Percentiles rank a stretch among this genome's conserved stretches.
phyloP scores from a whole-genome alignment of 345 rosid genomes.

The Citrus sp. region DNA sequence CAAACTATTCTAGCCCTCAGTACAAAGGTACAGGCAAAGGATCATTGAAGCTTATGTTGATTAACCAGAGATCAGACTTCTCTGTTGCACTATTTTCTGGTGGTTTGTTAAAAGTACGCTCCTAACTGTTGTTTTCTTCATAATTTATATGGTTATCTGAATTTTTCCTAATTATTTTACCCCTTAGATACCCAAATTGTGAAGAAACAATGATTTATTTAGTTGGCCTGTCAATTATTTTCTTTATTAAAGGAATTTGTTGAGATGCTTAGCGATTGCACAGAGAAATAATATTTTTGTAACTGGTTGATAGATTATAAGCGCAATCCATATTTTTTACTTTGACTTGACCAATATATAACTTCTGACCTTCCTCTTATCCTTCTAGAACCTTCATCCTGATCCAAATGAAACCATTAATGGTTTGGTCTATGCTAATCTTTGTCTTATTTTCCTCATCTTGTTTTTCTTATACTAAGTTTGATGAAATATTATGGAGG shows the following conservation, averaged over 20 bases:
- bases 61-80: slow-evolving; percentile 77
- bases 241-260: background rate
- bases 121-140: background rate
- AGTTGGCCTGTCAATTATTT: background rate
- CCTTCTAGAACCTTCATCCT: slow-evolving; percentile 8
- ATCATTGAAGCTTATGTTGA: slow-evolving; percentile 57
- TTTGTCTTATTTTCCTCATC: background rate
- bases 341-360: background rate
- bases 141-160: background rate
- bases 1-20: slow-evolving; percentile 51
- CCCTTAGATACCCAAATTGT: background rate
- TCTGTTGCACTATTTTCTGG: slow-evolving; percentile 63
- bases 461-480: background rate
- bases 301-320: background rate
- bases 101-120: slow-evolving; percentile 50
- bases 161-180: background rate
- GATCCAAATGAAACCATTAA: background rate
- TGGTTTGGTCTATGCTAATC: background rate
- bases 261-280: background rate
- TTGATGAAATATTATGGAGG: background rate
- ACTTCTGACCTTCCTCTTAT: background rate
- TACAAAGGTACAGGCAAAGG: slow-evolving; percentile 53
- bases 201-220: background rate
- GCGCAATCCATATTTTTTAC: background rate
- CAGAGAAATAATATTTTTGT: background rate